Percentiles rank a stretch among this genome's conserved stretches.
Conservation (phyloP, 768 basidiomycete genomes). For the Boletus patriciae region DNA sequence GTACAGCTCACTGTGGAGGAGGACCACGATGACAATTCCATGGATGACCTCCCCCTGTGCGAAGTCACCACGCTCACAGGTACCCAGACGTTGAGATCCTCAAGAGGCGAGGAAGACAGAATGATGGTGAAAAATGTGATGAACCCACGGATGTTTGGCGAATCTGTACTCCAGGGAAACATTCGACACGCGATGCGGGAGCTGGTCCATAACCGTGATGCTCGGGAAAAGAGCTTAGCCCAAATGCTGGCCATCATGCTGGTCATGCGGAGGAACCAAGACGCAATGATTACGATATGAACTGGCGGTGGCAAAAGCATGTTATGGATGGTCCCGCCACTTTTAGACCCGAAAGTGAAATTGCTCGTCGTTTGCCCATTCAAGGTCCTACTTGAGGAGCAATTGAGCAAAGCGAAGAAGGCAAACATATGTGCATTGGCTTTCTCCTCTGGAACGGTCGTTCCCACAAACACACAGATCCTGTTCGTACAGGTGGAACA, state of each 20-base stretch:
- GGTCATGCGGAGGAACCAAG: not conserved
- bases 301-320: constrained; percentile 9
- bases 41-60: not conserved
- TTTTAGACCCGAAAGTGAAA: not conserved
- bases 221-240: not conserved
- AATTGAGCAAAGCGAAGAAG: not conserved
- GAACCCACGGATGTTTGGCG: not conserved
- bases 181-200: not conserved
- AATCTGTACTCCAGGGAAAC: not conserved
- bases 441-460: not conserved
- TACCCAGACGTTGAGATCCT: not conserved
- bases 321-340: constrained; percentile 1
- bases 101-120: not conserved
- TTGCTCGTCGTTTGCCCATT: constrained; percentile 11
- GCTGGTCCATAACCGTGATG: not conserved
- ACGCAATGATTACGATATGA: not conserved
- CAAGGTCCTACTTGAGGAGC: constrained; percentile 8
- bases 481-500: constrained; percentile 13
- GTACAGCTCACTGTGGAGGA: no score
- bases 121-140: not conserved
- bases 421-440: not conserved
- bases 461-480: not conserved
- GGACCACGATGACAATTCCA: not conserved
- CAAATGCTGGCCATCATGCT: constrained; percentile 1
- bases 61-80: not conserved